Base-by-base conservation (phyloP, 306 rosid genomes). In the Quercus engelmannii region DNA sequence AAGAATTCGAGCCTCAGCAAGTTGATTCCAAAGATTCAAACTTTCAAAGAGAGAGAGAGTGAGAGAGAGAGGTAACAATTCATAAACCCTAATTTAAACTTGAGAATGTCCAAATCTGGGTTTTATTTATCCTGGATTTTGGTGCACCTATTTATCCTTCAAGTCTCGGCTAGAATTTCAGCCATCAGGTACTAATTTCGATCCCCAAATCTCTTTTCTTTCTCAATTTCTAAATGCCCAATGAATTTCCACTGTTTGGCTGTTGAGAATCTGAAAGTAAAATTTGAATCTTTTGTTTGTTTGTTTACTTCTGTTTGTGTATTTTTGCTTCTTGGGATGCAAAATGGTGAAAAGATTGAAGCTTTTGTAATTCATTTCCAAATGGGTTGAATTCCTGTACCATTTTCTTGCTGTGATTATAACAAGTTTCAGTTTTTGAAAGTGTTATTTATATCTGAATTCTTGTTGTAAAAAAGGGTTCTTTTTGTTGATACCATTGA, bases 131-230 rank as follows among this genome's bases (percentile, higher is more conserved):
- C 14, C 33, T 13, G 71, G 80, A 56, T 85, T 25, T 67, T 78
- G 20, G 51, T 62, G 20, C 52, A 74, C 21, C 51, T 85, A 4
- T 74, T 85, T 19, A 19, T 85, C 75, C 55, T 78, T 69, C 82
- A 69, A 55, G 74, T 85, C 69, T 55, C 75, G 6, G 52, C 61
- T 2, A 70, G 55, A 81, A 64, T 69, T 51, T 62, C 76, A 28
- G 88, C 85, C 58, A 78, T 85, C 83, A 85, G 85, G 85, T 78
- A 30, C 55, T 63, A 49, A 49, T 49, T 49, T 49, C 54, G 17
- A 49, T 49, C 10, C 46, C 46, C 11, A 38, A 38, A 7, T 38
- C 46, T 38, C 23, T 30, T 31, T 65, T 65, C 14, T 20, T 58
- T 46, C 46, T 12, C 35, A n/a, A 6, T 65, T 31, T 65, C 19